Base-by-base conservation (phyloP, 2,329 filamentous ascomycete species). In the Colletotrichum sp. region DNA sequence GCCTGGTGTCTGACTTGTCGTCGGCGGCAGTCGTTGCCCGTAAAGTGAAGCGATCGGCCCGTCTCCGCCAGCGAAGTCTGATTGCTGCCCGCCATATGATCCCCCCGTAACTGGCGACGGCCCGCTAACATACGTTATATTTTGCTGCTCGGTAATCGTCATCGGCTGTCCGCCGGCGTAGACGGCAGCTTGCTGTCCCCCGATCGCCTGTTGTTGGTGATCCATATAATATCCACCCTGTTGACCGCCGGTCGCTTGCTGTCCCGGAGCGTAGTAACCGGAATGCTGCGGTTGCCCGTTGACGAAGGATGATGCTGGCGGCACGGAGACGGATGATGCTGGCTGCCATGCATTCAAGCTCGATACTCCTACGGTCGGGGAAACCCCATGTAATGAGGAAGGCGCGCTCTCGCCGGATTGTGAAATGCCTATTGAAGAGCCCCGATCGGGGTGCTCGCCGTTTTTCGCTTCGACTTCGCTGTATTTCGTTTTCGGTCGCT, bases 401-500 rank as follows among this genome's bases (percentile, higher is more conserved):
- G 69, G 43, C 55, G 71, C 55, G 32, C 70, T 72, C 52, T 61
- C 73, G 3, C 15, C n/a, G 10, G 43, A 65, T n/a, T 64, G 70
- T 28, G 73, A 75, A 34, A 52, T 65, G 3, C 55, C 64, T 16
- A 62, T 55, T 8, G 70, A 73, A 15, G 73, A 73, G 8, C 30
- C 64, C 8, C 64, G 43, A 5, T 67, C 73, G 13, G 65, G 64
- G 13, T 32, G 55, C 3, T 66, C 70, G 43, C 70, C 32, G 25
- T 75, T 62, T 30, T 75, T 75, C 12, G 69, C 43, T 28, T 75
- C 73, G n/a, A 75, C 73, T 32, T 73, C 70, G 18, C 70, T 73
- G 8, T 75, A 75, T 36, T 75, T 66, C 22, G 70, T 32, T n/a
- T 66, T 58, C 32, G 62, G 56, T 34, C 56, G 34, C 48, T 73